Evolutionary conservation across 257 asterid species (phyloP), one percentile per base, ranked within the genome.

Genomic region (Plectranthus barbatus): DNA sequence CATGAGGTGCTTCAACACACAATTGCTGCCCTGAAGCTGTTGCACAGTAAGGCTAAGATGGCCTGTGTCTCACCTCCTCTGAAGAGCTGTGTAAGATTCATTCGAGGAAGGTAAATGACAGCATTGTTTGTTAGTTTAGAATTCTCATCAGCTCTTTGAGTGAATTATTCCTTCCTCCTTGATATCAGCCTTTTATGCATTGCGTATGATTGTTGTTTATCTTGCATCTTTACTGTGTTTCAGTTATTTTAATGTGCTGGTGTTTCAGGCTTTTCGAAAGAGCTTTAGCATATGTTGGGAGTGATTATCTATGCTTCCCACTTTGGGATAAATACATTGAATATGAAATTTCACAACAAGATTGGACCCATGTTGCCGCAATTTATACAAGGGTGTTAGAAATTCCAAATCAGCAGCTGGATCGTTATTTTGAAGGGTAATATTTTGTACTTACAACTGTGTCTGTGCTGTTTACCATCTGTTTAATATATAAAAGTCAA

Each of bases 341-440:
- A 72, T 93, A 84, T 65, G 99, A 93, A 64, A 84, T 84, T 65
- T 81, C 88, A 2, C 96, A 87, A 70, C 91, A 85, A 61, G 94
- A 86, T 67, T 93, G 96, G 99, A 60, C 92, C 46, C 82, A 80
- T 52, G 86, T 93, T 63, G 96, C 99, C 34, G 60, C 85, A 78
- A 83, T 93, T 42, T 90, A 90, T 74, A 71, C 94, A 53, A 84
- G 94, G 71, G 83, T 93, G 56, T 75, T 93, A 70, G 97, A 85
- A 76, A 74, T 84, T 66, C 96, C 99, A 21, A 93, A 78, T 74
- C 96, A 90, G 84, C 97, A 90, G 78, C 80, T 93, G 62, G 97
- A 93, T 76, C 94, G 96, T 63, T 93, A 90, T 79, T 90, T 93
- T 79, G 97, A 90, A 77, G 92, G 97, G 99, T 93, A 78, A 79